phyloP scores from a whole-genome alignment of 768 basidiomycete genomes.

The Mycena olivaceomarginata region DNA sequence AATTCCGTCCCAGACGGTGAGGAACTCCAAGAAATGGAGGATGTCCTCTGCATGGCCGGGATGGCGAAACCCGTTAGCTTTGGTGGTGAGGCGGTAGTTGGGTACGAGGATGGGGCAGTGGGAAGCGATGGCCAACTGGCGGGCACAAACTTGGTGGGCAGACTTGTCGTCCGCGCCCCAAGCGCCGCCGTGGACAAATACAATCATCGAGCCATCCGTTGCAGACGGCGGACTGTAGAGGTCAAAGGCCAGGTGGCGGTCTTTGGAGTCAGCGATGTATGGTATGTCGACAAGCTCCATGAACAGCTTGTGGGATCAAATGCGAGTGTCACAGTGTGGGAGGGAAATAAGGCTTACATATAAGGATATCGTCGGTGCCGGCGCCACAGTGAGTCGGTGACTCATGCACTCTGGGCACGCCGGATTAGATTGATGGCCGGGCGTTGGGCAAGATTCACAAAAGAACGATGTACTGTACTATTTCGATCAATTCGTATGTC shows the following conservation, averaged over 20 bases:
- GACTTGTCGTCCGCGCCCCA: conserved; percentile 25
- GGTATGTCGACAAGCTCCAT: conserved; percentile 22
- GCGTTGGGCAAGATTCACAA: no score
- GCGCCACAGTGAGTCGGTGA: not conserved
- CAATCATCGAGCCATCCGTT: conserved; percentile 13
- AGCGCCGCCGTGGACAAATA: conserved; percentile 20
- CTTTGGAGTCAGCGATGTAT: conserved; percentile 11
- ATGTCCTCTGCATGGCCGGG: conserved; percentile 84
- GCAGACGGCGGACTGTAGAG: conserved; percentile 13
- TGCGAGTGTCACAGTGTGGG: not conserved
- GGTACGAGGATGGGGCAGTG: conserved; percentile 79
- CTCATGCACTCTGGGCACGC: no score
- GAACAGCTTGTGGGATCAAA: conserved; percentile 18
- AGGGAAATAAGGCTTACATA: conserved; percentile 15
- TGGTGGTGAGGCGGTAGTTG: conserved; percentile 84
- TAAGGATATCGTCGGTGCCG: conserved; percentile 14
- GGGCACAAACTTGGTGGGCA: conserved; percentile 65
- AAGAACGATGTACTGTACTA: no score
- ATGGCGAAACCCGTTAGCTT: conserved; percentile 69
- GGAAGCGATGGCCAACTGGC: conserved; percentile 67
- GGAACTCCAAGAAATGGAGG: conserved; percentile 76
- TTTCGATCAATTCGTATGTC: no score
- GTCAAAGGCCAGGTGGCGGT: conserved; percentile 1
- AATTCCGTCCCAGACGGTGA: conserved; percentile 68
- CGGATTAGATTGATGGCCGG: no score